Base-by-base conservation (phyloP, 2,329 filamentous ascomycete genomes). In the Apiospora pterosperma region DNA sequence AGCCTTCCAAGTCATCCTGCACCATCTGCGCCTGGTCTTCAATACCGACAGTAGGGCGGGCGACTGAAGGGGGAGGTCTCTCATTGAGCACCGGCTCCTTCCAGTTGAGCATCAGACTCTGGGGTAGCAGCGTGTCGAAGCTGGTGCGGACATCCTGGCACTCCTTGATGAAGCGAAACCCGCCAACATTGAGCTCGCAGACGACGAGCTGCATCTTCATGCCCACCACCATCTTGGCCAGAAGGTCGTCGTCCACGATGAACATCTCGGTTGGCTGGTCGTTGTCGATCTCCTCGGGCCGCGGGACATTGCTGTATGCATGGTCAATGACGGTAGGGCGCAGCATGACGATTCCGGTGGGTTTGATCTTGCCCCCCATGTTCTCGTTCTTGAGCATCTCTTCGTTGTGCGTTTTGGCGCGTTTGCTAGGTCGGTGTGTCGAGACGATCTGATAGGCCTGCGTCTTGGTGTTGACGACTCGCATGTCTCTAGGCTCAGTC, bases 31-130 rank as follows among this genome's bases (percentile, higher is more conserved):
- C 58, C 58, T 12, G 34, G 21, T 60, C 36, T 16, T 38, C 34
- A 12, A 28, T 23, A 21, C 36, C 58, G 19, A 28, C n/a, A 23
- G 28, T 36, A 3, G 34, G 48, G 2, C 19, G 16, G 4, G 14
- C 70, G 2, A 82, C 75, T 1, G 82, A 85, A 4, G 79, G 82
- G 2, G 80, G 77, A 3, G 81, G 80, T 0, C 84, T 80, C 16
- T 81, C 76, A 34, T 79, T 79, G 0, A 69, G 70, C 3, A 73
- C 72, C 0, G 89, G 89, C 28, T 84, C 77, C 74, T 88, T 91
- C 83, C 86, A 93, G 21, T 82, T 76, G 25, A 82, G 70, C 89
- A 94, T 91, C 68, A 91, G 78, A 69, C 90, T 86, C 73, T 94
- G 92, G 0, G 86, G 84, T 31, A 93, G 78, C 64, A 87, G 86